Conservation (phyloP, 139 green algal genomes). For the Chloropicon primus region DNA sequence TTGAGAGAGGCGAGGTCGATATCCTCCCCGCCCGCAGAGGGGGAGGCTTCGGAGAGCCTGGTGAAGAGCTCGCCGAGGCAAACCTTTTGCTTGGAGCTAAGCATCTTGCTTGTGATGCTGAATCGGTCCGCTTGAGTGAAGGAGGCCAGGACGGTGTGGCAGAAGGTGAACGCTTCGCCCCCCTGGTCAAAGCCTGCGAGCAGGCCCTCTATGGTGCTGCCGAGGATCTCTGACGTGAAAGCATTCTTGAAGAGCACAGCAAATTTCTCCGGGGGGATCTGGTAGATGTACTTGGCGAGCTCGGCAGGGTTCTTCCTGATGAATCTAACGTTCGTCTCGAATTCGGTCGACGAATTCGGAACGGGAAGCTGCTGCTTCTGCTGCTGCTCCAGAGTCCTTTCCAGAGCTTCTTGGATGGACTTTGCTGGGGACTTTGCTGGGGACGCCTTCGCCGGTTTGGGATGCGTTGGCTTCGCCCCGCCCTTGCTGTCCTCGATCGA, state of each 20-base stretch:
- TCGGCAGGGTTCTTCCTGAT: not conserved
- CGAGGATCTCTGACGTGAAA: not conserved
- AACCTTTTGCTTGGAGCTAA: not conserved
- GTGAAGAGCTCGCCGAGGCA: not conserved
- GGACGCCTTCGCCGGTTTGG: too few species aligned
- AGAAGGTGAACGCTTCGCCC: not conserved
- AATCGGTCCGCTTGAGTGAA: not conserved
- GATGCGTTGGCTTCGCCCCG: too few species aligned
- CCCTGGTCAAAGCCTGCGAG: not conserved
- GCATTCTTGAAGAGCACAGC: not conserved
- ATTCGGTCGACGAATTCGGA: not conserved
- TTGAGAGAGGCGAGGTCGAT: not conserved
- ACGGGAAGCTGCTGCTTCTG: not conserved
- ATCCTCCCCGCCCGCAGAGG: too few species aligned
- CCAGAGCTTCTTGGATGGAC: too few species aligned
- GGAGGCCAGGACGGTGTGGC: not conserved
- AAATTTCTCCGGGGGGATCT: not conserved
- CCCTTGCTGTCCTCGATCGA: too few species aligned
- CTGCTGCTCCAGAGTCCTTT: too few species aligned
- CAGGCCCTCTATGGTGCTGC: not conserved
- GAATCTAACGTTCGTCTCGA: not conserved
- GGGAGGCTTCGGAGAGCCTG: not conserved
- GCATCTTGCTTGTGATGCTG: not conserved
- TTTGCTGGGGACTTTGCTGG: too few species aligned
- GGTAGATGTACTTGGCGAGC: not conserved